These are phyloP conservation scores for Aspergillus carbonarius DNA, from an alignment of 2,329 filamentous ascomycete species.

Conservation along the genomic window DNA sequence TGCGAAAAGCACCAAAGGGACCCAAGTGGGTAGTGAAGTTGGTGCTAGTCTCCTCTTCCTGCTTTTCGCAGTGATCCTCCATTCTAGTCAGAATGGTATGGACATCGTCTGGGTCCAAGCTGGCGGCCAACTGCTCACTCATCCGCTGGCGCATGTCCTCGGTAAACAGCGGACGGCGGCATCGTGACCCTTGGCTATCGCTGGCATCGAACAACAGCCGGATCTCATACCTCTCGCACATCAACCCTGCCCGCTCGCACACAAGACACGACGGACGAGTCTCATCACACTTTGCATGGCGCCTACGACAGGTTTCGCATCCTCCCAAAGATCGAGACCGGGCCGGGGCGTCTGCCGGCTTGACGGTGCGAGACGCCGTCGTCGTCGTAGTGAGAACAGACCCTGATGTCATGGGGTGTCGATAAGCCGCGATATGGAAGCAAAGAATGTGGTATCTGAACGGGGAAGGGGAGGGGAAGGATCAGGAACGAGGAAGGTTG, in stretches of 20 bases:
- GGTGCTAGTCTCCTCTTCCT: background rate
- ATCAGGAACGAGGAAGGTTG: background rate
- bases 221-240: constrained; percentile 44
- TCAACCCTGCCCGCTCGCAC: constrained; percentile 37
- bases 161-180: constrained; percentile 48
- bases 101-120: constrained; percentile 26
- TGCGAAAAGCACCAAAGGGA: constrained; percentile 1
- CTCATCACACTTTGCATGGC: constrained; percentile 50
- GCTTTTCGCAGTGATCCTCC: constrained; percentile 27
- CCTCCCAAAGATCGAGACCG: constrained; percentile 7
- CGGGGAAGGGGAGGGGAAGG: background rate
- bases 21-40: background rate
- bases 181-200: constrained; percentile 26
- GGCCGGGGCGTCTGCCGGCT: background rate
- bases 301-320: constrained; percentile 34
- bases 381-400: background rate
- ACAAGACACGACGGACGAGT: constrained; percentile 40
- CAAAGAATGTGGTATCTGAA: background rate
- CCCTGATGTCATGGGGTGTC: background rate
- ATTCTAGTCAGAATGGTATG: constrained; percentile 23
- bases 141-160: constrained; percentile 36
- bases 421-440: background rate
- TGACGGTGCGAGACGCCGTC: background rate
- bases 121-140: constrained; percentile 37
- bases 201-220: constrained; percentile 38